Base-by-base conservation (phyloP, 768 basidiomycete genomes). In the Mycena metata region DNA sequence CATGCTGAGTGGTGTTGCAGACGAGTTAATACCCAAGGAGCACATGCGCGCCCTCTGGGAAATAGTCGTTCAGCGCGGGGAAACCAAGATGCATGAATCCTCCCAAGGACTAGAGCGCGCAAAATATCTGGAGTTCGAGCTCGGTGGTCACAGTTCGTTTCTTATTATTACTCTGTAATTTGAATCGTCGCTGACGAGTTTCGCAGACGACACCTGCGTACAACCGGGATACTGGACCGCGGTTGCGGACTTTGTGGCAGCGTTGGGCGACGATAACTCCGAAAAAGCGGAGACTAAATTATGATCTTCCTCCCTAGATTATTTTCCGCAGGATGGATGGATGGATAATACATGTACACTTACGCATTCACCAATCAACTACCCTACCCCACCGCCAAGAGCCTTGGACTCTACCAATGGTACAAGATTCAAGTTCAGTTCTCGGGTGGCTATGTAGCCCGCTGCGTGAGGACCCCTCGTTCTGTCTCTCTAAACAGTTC, bases 31-130 rank as follows among this genome's bases (percentile, higher is more conserved):
- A 3, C 92, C 91, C 15, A 85, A 86, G 54, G 82, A 84, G 63
- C 93, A 96, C 73, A 96, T 96, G 93, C 83, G 83, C 24, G 86
- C 86, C 6, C 82, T 93, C 5, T 93, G 91, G 88, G 86, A 89
- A 70, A 84, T 89, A 42, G 81, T 91, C 8, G 83, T 86, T 15
- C 83, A 82, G 39, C 83, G 88, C 45, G 89, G 87, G 12, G 85
- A 85, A 70, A 83, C 79, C 71, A 83, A 78, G 74, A 80, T 66
- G 35, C 66, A 68, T 2, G 80, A 83, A 21, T 82, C 79, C 21
- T 84, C 87, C 71, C 79, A 82, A 19, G 88, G 88, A 0, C 60
- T 84, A 60, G 88, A 88, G 76, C 80, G 84, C 52, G 88, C 87
- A 30, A 85, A 82, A 72, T 90, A 84, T 70, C 78, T 88, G 64